Evolutionary conservation across 306 rosid species (phyloP).

Genomic region (Lupinus albus): DNA sequence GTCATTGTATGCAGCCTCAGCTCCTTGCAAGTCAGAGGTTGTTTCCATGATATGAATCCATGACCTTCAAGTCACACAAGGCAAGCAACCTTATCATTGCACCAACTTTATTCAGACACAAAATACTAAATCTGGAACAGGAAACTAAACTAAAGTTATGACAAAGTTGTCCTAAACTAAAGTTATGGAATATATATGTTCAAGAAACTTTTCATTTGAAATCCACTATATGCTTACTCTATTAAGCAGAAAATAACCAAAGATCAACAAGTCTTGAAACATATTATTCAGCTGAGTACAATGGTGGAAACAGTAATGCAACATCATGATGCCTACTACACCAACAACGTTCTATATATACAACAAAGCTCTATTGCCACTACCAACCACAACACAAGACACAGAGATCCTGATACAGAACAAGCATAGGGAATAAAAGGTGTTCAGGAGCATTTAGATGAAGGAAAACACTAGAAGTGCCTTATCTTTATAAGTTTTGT

Average conservation of each 20-base stretch:
- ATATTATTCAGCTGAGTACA: slow-evolving; percentile 8
- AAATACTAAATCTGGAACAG: background rate
- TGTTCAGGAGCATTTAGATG: background rate
- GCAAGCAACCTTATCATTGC: too few species aligned
- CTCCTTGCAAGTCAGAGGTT: too few species aligned
- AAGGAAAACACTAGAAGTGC: background rate
- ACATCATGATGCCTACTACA: background rate
- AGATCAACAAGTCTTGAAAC: background rate
- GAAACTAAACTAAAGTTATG: background rate
- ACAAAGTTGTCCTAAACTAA: background rate
- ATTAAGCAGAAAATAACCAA: background rate
- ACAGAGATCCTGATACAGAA: slow-evolving; percentile 12
- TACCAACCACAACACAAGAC: background rate
- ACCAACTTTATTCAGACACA: too few species aligned
- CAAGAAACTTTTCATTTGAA: too few species aligned
- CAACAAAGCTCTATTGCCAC: background rate
- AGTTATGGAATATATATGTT: too few species aligned
- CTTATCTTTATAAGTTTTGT: background rate
- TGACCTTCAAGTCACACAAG: too few species aligned
- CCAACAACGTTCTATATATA: background rate
- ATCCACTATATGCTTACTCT: background rate
- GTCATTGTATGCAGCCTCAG: too few species aligned
- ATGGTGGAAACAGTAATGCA: background rate
- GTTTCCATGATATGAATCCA: too few species aligned
- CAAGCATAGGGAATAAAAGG: slow-evolving; percentile 5